These are phyloP conservation scores for Trichocladium uniseriatum DNA, from an alignment of 495 filamentous ascomycete species.

Conservation along the genomic window DNA sequence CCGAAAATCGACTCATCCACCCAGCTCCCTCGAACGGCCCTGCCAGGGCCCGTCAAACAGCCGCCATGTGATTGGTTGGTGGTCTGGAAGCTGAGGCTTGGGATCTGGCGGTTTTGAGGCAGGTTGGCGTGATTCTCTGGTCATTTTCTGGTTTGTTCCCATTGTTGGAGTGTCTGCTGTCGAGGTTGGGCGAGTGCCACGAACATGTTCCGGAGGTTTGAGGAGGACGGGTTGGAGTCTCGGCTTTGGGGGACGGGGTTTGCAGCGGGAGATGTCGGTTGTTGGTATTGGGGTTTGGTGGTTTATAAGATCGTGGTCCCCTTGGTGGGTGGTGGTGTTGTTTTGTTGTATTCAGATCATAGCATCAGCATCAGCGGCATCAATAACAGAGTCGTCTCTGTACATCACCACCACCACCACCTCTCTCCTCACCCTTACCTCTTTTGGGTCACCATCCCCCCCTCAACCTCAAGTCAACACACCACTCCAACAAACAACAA, in stretches of 20 bases:
- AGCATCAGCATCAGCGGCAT: constrained; percentile 5
- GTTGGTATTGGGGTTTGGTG: neutral
- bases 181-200: too few relatives aligned
- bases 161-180: neutral
- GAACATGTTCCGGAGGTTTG: too few relatives aligned
- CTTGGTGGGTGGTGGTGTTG: neutral
- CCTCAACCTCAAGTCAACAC: constrained; percentile 2
- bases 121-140: constrained; percentile 9
- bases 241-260: too few relatives aligned
- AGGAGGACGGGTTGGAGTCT: too few relatives aligned
- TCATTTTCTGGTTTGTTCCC: neutral
- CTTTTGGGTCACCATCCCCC: neutral
- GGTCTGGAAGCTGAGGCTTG: neutral
- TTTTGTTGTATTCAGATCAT: constrained; percentile 6
- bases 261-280: constrained; percentile 3
- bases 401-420: too few relatives aligned
- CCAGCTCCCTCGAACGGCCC: neutral
- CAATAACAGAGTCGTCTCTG: neutral
- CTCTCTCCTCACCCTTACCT: too few relatives aligned
- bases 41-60: neutral
- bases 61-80: constrained; percentile 6
- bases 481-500: neutral
- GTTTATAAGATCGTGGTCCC: constrained; percentile 10
- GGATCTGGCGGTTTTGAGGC: constrained; percentile 15
- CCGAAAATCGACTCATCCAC: neutral